These are phyloP conservation scores for Podaxis mareebaensis DNA, from an alignment of 768 basidiomycete species.

Conservation along the genomic window DNA sequence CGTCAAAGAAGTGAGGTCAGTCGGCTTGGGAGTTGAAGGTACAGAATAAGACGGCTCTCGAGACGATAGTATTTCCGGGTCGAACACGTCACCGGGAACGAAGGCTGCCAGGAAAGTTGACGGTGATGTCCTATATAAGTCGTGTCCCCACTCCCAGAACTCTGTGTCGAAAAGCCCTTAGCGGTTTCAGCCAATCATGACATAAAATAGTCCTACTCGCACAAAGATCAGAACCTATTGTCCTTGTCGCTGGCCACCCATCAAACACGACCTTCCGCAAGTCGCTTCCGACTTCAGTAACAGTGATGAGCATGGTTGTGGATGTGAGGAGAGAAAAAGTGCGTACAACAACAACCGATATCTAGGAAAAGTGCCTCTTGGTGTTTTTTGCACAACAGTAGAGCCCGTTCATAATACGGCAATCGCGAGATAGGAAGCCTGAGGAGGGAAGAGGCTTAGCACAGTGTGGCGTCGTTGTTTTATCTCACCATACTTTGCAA, in stretches of 20 bases:
- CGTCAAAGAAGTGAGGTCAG: not conserved
- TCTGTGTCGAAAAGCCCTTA: constrained; percentile 29
- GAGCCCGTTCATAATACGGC: constrained; percentile 32
- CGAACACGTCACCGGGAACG: constrained; percentile 54
- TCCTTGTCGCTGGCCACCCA: constrained; percentile 37
- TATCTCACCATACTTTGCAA: constrained; percentile 29
- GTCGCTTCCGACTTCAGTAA: constrained; percentile 39
- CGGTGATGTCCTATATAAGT: constrained; percentile 54
- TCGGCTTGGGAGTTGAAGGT: not conserved
- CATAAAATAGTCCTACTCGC: constrained; percentile 16
- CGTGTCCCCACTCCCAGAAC: constrained; percentile 64
- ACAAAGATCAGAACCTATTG: constrained; percentile 38
- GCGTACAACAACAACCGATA: constrained; percentile 43
- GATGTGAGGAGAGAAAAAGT: not conserved
- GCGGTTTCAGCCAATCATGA: not conserved
- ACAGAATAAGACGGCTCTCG: constrained; percentile 22
- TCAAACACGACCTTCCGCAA: constrained; percentile 37
- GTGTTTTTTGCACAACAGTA: constrained; percentile 26
- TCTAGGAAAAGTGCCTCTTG: constrained; percentile 37
- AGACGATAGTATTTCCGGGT: constrained; percentile 41
- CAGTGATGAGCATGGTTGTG: not conserved
- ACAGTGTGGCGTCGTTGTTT: not conserved
- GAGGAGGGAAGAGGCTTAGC: not conserved
- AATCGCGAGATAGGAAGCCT: constrained; percentile 34
- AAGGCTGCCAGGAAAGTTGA: constrained; percentile 56